phyloP scores from a whole-genome alignment of 805 yeast genomes.

The Sungouiella blattae region DNA sequence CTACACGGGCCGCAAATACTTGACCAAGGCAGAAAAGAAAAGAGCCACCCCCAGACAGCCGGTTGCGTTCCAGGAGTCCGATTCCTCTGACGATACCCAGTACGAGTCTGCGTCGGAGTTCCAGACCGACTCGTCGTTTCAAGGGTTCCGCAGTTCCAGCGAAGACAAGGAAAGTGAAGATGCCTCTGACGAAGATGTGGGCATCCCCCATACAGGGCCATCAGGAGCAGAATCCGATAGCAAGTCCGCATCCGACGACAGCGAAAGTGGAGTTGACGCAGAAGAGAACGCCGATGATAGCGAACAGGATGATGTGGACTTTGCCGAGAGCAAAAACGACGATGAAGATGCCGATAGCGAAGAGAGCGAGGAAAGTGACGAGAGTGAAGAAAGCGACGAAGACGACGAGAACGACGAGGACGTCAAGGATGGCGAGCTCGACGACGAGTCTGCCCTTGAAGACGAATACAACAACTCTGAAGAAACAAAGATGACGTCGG shows the following conservation, averaged over 20 bases:
- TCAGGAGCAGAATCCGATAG: no score
- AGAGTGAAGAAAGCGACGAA: conserved; percentile 9
- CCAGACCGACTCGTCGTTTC: conserved; percentile 17
- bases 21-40: conserved; percentile 44
- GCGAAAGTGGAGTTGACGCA: background rate
- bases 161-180: background rate
- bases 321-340: conserved; percentile 12
- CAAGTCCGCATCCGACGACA: no score
- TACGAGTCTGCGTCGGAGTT: conserved; percentile 34
- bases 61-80: conserved; percentile 7
- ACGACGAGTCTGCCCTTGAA: conserved; percentile 5
- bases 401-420: conserved; percentile 28
- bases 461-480: no score
- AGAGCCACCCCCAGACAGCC: background rate
- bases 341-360: conserved; percentile 13
- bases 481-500: conserved; percentile 7
- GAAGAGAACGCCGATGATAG: conserved; percentile 3
- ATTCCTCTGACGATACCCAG: conserved; percentile 19
- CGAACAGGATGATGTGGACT: conserved; percentile 3
- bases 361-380: conserved; percentile 7
- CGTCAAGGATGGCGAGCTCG: conserved; percentile 18
- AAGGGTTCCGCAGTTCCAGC: conserved; percentile 6
- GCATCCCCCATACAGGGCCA: no score
- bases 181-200: background rate
- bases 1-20: conserved; percentile 52